A percentile compares a stretch with the other conserved stretches of the same genome.
Evolutionary conservation across 176 grass and related monocot genomes (phyloP).

Genomic region (Thinopyrum elongatum): DNA sequence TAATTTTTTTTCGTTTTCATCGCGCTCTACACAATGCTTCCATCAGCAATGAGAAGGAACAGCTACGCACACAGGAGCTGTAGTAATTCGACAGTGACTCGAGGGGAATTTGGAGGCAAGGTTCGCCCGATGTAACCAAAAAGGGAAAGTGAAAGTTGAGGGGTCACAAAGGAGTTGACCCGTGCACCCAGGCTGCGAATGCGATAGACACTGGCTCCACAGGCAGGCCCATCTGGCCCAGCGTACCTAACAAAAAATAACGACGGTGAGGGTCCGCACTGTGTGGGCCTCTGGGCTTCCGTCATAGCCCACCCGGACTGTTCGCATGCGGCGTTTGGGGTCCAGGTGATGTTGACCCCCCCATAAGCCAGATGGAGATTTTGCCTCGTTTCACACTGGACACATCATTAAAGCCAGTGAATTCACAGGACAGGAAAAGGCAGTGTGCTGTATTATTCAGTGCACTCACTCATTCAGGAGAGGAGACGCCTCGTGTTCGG

Average conservation of each 20-base stretch:
- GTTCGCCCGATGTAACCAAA: neutral
- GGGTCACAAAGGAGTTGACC: slow-evolving; percentile 40
- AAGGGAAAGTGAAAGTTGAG: neutral
- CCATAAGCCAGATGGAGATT: neutral
- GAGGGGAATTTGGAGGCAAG: neutral
- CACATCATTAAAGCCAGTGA: neutral
- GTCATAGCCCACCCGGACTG: slow-evolving; percentile 36
- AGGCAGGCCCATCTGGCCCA: slow-evolving; percentile 34
- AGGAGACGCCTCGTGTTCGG: neutral
- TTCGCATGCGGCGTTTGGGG: slow-evolving; percentile 12
- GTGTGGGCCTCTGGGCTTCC: slow-evolving; percentile 23
- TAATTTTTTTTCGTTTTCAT: too few species aligned
- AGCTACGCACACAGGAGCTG: neutral
- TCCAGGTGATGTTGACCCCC: slow-evolving; percentile 12
- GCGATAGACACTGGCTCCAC: slow-evolving; percentile 29
- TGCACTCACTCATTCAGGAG: neutral
- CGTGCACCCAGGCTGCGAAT: slow-evolving; percentile 40
- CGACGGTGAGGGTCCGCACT: neutral
- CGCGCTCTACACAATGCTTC: neutral
- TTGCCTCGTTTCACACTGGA: slow-evolving; percentile 20
- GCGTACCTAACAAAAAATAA: slow-evolving; percentile 28
- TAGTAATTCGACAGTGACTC: neutral
- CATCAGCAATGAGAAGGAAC: slow-evolving; percentile 16
- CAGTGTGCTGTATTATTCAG: neutral
- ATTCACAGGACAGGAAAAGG: neutral